Evolutionary conservation across 2,329 filamentous ascomycete genomes (phyloP).

Genomic region (Fusarium miscanthi): DNA sequence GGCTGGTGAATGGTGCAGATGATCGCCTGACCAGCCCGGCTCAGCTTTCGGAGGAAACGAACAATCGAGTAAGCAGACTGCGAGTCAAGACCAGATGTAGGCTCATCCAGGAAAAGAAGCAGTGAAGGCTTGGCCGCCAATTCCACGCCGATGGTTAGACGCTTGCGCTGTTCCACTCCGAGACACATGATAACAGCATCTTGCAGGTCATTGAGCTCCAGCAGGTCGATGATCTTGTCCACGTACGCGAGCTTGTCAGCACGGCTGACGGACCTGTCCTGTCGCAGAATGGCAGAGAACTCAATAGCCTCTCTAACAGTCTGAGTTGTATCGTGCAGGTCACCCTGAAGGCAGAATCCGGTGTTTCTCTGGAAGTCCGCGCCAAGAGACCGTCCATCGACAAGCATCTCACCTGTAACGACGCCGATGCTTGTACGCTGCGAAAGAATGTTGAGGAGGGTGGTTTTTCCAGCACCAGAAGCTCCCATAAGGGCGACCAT

Average conservation of each 20-base stretch:
- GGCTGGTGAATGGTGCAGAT: constrained; percentile 70
- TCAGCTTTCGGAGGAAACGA: constrained; percentile 67
- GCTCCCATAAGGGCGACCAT: constrained; percentile 87
- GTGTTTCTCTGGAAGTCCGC: constrained; percentile 81
- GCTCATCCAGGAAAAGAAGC: constrained; percentile 71
- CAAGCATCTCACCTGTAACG: constrained; percentile 79
- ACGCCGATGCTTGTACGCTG: constrained; percentile 80
- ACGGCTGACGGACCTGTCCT: constrained; percentile 63
- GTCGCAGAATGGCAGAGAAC: constrained; percentile 73
- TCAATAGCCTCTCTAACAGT: constrained; percentile 73
- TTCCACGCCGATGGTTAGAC: constrained; percentile 65
- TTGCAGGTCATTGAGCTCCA: constrained; percentile 73
- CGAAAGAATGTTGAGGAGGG: constrained; percentile 79
- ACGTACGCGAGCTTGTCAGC: constrained; percentile 74
- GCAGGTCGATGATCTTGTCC: constrained; percentile 71
- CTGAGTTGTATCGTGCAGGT: constrained; percentile 71
- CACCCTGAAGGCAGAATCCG: constrained; percentile 72
- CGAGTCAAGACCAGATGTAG: constrained; percentile 65
- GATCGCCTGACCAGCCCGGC: constrained; percentile 67
- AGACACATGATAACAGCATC: constrained; percentile 70
- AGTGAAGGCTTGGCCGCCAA: constrained; percentile 65
- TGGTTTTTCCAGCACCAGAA: constrained; percentile 86
- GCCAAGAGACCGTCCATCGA: constrained; percentile 75
- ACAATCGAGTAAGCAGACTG: constrained; percentile 69
- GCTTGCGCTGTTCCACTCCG: constrained; percentile 67